Evolutionary conservation across 306 rosid genomes (phyloP).

Genomic region (Vigna unguiculata): DNA sequence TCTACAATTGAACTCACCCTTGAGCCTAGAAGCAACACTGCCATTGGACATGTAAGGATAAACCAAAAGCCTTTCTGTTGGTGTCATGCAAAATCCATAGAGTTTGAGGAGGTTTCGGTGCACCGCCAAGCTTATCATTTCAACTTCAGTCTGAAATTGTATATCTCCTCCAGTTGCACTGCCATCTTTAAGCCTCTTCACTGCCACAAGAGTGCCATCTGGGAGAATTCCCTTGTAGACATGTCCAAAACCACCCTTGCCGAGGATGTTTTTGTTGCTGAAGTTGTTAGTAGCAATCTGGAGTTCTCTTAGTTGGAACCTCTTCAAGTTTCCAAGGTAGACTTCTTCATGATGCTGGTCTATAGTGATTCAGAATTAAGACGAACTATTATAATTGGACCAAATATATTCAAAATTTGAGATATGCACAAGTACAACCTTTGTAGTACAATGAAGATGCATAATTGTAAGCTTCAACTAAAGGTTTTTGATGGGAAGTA

Average conservation of each 20-base stretch:
- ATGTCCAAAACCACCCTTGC: constrained; percentile 92
- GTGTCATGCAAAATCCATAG: constrained; percentile 83
- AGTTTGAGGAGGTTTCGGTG: constrained; percentile 87
- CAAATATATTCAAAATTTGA: constrained; percentile 3
- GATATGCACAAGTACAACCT: background rate
- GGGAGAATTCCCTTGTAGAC: constrained; percentile 89
- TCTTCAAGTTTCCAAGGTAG: constrained; percentile 89
- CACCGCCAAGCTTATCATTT: constrained; percentile 96
- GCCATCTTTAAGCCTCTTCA: constrained; percentile 94
- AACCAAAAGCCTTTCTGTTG: constrained; percentile 83
- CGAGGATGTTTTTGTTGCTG: constrained; percentile 86
- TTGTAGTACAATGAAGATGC: background rate
- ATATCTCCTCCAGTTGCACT: constrained; percentile 81
- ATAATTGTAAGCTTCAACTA: constrained; percentile 19
- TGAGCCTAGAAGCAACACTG: constrained; percentile 93
- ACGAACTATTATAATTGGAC: background rate
- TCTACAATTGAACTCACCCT: constrained; percentile 53
- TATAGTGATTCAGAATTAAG: constrained; percentile 41
- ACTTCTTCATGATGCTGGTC: constrained; percentile 82
- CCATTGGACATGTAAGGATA: constrained; percentile 97
- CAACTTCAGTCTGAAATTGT: constrained; percentile 97
- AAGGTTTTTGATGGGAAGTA: background rate
- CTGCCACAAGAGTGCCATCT: constrained; percentile 87
- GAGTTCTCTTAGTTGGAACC: constrained; percentile 86
- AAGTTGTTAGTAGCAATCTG: constrained; percentile 87